phyloP scores from a whole-genome alignment of 768 basidiomycete genomes.

The Porpolomopsis calyptriformis region DNA sequence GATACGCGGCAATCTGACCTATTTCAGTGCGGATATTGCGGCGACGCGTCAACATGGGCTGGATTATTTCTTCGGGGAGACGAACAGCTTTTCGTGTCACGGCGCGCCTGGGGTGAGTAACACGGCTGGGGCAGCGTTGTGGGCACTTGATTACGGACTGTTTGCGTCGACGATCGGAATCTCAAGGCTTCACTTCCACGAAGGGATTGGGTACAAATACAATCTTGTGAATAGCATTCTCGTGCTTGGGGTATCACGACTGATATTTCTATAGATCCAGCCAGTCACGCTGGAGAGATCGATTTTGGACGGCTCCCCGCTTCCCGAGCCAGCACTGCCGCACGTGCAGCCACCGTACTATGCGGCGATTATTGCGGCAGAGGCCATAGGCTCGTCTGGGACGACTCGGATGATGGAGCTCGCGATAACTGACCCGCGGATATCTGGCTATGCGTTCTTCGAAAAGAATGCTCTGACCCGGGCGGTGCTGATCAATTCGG shows the following conservation, averaged over 20 bases:
- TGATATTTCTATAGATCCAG: conserved; percentile 42
- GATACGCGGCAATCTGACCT: conserved; percentile 45
- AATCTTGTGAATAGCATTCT: conserved; percentile 34
- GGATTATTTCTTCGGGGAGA: conserved; percentile 53
- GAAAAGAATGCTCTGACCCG: conserved; percentile 33
- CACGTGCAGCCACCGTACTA: conserved; percentile 63
- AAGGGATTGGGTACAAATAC: conserved; percentile 64
- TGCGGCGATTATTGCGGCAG: conserved; percentile 47
- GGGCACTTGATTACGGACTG: conserved; percentile 56
- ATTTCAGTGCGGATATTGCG: conserved; percentile 42
- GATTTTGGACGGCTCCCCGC: conserved; percentile 41
- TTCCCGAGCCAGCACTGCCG: conserved; percentile 39
- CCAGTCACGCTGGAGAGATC: conserved; percentile 48
- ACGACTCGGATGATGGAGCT: conserved; percentile 37
- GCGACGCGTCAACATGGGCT: conserved; percentile 37
- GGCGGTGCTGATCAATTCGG: conserved; percentile 49
- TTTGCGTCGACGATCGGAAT: conserved; percentile 50
- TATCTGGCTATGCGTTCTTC: conserved; percentile 56
- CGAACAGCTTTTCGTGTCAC: conserved; percentile 33
- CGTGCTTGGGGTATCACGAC: not conserved
- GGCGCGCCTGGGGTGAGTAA: conserved; percentile 52
- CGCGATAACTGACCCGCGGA: conserved; percentile 30
- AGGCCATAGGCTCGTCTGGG: conserved; percentile 42
- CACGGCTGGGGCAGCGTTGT: conserved; percentile 59
- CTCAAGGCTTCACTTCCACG: conserved; percentile 48